Evolutionary conservation across 2,329 filamentous ascomycete genomes (phyloP).

Genomic region (Diplodia scrobiculata): DNA sequence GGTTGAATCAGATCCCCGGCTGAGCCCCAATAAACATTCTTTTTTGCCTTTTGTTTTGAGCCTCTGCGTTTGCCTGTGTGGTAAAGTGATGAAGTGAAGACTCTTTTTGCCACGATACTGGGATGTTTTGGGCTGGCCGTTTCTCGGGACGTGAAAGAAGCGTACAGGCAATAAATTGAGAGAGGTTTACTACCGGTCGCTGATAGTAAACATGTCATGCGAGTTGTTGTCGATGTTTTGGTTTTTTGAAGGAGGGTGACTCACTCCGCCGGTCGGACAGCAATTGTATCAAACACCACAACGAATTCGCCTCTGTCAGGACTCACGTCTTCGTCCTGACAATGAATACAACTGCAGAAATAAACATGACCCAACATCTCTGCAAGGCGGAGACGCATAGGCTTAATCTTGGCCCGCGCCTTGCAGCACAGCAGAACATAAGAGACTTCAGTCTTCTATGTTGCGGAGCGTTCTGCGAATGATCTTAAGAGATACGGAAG

Average conservation of each 20-base stretch:
- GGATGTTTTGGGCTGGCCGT: neutral
- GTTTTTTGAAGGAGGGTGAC: neutral
- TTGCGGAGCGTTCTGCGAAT: too few relatives aligned
- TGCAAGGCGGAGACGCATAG: too few relatives aligned
- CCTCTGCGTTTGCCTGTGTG: neutral
- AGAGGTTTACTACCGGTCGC: neutral
- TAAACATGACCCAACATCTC: too few relatives aligned
- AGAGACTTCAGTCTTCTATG: too few relatives aligned
- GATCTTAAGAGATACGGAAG: too few relatives aligned
- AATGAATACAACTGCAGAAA: too few relatives aligned
- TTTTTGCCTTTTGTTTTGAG: neutral
- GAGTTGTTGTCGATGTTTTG: neutral
- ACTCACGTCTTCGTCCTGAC: too few relatives aligned
- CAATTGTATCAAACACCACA: too few relatives aligned
- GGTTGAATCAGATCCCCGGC: slow-evolving; percentile 2
- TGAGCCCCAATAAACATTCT: neutral
- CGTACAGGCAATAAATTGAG: neutral
- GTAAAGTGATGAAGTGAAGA: neutral
- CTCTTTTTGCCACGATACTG: neutral
- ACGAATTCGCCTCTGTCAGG: too few relatives aligned
- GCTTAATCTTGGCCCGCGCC: too few relatives aligned
- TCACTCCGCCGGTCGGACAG: neutral
- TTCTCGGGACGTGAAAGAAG: neutral
- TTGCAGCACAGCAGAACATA: too few relatives aligned
- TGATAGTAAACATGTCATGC: neutral